These are phyloP conservation scores for Chaetomium fimeti DNA, from an alignment of 495 filamentous ascomycete species.

Conservation along the genomic window DNA sequence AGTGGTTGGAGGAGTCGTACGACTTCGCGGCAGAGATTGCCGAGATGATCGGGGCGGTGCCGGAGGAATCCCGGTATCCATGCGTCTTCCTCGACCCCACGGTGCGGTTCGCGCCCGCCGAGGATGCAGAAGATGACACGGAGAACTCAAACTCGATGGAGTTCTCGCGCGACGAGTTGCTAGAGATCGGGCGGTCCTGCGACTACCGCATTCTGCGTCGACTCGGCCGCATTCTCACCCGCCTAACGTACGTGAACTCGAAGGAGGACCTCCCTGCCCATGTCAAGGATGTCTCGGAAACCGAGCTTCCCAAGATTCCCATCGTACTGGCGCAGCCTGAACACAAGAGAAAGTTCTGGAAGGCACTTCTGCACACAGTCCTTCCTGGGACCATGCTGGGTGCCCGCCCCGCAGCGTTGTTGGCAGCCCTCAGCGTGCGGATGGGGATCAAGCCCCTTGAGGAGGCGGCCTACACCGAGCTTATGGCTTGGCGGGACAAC, in stretches of 20 bases:
- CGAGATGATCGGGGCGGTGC: constrained; percentile 44
- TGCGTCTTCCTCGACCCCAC: constrained; percentile 54
- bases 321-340: constrained; percentile 37
- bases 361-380: constrained; percentile 44
- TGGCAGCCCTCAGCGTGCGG: constrained; percentile 47
- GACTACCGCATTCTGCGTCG: constrained; percentile 43
- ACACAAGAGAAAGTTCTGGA: constrained; percentile 43
- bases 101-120: constrained; percentile 31
- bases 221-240: constrained; percentile 44
- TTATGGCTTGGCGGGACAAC: constrained; percentile 36
- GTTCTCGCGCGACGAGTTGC: constrained; percentile 43
- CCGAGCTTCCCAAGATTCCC: constrained; percentile 40
- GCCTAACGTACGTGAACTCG: constrained; percentile 41
- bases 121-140: constrained; percentile 25
- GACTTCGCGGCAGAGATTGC: constrained; percentile 44
- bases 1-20: constrained; percentile 50
- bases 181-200: constrained; percentile 50
- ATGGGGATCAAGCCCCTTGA: constrained; percentile 43
- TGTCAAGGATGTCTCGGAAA: constrained; percentile 30
- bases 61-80: constrained; percentile 45
- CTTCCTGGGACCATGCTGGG: constrained; percentile 47
- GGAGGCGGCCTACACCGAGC: constrained; percentile 40
- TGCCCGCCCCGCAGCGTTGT: constrained; percentile 42
- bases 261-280: constrained; percentile 44
- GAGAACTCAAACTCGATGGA: constrained; percentile 24